Conservation (phyloP, 1,139 yeast genomes). For the Scheffersomyces stambukii region DNA sequence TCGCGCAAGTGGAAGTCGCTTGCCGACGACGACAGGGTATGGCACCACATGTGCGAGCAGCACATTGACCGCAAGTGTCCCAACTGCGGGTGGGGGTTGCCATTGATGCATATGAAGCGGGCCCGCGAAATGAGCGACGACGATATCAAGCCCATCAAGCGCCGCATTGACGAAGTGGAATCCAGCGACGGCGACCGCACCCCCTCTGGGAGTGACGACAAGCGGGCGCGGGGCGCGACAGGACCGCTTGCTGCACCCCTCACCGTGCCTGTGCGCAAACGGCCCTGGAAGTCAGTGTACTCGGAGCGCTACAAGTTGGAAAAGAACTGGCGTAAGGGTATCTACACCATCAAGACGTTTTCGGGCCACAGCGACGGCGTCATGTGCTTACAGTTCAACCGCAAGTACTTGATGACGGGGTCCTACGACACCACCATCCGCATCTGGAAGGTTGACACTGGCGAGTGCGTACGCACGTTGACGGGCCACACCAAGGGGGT, state of each 20-base stretch:
- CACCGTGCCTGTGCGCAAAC: constrained; percentile 19
- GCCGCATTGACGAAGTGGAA: constrained; percentile 12
- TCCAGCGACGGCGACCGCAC: neutral
- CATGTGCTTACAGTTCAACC: constrained; percentile 75
- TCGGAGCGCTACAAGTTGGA: constrained; percentile 88
- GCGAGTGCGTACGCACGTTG: constrained; percentile 71
- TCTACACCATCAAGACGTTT: constrained; percentile 59
- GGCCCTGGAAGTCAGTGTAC: constrained; percentile 97
- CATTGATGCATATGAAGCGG: constrained; percentile 79
- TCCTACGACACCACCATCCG: constrained; percentile 86
- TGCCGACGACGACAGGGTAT: constrained; percentile 94
- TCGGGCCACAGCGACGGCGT: constrained; percentile 87
- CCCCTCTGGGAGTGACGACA: neutral
- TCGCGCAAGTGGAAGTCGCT: constrained; percentile 78
- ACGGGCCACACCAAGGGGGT: constrained; percentile 86
- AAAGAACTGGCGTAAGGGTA: constrained; percentile 90
- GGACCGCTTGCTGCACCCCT: too few relatives aligned
- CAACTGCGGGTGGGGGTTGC: constrained; percentile 98
- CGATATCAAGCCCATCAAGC: constrained; percentile 21
- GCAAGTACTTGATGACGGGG: constrained; percentile 80
- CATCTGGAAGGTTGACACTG: constrained; percentile 83
- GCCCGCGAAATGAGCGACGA: constrained; percentile 47
- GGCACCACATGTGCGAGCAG: constrained; percentile 99
- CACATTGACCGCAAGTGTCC: constrained; percentile 97
- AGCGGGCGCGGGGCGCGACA: too few relatives aligned